Conservation (phyloP, 306 rosid species). For the Geum urbanum region DNA sequence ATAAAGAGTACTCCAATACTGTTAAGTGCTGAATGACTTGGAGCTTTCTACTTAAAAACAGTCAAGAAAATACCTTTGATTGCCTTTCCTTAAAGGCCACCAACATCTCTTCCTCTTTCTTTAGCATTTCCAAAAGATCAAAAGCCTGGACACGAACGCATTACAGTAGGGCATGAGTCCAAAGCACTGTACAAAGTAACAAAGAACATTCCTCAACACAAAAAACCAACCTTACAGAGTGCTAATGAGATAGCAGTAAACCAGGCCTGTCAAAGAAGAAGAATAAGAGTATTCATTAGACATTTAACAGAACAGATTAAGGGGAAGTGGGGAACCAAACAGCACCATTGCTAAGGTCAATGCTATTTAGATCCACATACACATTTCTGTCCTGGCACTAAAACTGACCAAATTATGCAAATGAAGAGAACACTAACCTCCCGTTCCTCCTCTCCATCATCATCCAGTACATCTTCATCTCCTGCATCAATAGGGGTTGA, state of each 20-base stretch:
- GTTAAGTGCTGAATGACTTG: not conserved
- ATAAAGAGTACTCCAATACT: not conserved
- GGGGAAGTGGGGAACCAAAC: not conserved
- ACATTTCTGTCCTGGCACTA: not conserved
- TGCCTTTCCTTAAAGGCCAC: constrained; percentile 65
- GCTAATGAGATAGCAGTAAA: constrained; percentile 73
- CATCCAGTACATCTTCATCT: constrained; percentile 84
- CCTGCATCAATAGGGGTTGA: constrained; percentile 91
- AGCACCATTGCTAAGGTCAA: not conserved
- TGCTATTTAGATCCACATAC: not conserved
- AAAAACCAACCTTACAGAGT: constrained; percentile 70
- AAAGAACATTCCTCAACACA: constrained; percentile 8
- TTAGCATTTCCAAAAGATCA: constrained; percentile 81
- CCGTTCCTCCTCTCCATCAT: constrained; percentile 94
- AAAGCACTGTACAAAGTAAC: constrained; percentile 11
- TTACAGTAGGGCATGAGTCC: constrained; percentile 20
- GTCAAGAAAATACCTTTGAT: constrained; percentile 52
- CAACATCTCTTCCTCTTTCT: constrained; percentile 89
- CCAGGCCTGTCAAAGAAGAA: constrained; percentile 67
- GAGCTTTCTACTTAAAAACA: not conserved
- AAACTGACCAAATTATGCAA: not conserved
- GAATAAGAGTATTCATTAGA: not conserved
- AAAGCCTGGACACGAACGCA: constrained; percentile 49
- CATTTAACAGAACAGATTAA: not conserved
- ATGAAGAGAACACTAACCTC: constrained; percentile 51